Evolutionary conservation across 495 filamentous ascomycete species (phyloP), one percentile per base, ranked within the genome.

Genomic region (Penicillium chermesinum): DNA sequence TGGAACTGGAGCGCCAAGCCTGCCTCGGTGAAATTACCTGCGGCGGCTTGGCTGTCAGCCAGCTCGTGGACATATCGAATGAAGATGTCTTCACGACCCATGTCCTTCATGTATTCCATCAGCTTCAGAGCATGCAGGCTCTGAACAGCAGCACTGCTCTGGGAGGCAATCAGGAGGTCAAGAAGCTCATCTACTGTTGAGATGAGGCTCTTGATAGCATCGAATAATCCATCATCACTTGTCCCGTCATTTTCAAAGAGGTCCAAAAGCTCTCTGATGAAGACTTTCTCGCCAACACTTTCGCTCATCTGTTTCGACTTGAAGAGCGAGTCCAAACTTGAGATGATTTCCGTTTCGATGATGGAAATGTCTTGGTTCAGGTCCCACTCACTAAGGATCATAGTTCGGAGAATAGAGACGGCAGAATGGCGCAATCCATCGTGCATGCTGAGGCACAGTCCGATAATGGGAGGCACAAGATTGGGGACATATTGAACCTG

Each of bases 321-420:
- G 75, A 96, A 96, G 16, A 95, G 77, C n/a, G 77, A 74, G 56
- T 97, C 94, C 43, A 99, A 71, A 53, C 87, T 94, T 55, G 96
- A 91, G 58, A 99, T 95, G 74, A 96, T 89, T 68, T 96, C 94
- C 3, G 89, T 91, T 63, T 97, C 91, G 44, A 99, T 86, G 48
- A 94, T 84, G 10, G 83, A 87, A 16, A 99, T 71, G 58, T 97
- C 91, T 59, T 95, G 84, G 56, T 88, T 96, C 46, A 97, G 69
- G n/a, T 86, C 91, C 93, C 93, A 99, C 69, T 97, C 91, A 63
- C 90, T 94, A 50, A 97, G 82, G 46, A 97, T 95, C 94, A 99
- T 97, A 10, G 88, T 94, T 60, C 95, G 88, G 33, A 99, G 68
- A 22, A 97, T 86, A 68, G 91, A 87, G 20, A 97, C 88, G 9